Conservation (phyloP, 2,329 filamentous ascomycete species). For the Neobulgaria alba region DNA sequence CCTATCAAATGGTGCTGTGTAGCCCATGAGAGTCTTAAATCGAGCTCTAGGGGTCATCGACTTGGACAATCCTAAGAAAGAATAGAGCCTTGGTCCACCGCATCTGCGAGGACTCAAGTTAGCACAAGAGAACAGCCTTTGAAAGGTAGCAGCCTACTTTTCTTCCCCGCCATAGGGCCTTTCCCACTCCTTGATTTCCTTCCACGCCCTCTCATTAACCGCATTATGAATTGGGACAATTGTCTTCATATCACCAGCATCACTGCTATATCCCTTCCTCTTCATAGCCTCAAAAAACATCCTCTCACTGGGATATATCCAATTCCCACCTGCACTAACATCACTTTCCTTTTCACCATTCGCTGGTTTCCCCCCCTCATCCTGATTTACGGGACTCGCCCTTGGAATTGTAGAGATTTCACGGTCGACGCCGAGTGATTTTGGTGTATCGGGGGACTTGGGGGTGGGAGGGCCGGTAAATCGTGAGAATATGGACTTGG, state of each 20-base stretch:
- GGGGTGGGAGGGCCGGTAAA: slow-evolving; percentile 13
- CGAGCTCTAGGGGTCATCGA: slow-evolving; percentile 74
- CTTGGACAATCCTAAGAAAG: slow-evolving; percentile 66
- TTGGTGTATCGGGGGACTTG: slow-evolving; percentile 2
- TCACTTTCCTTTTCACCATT: slow-evolving; percentile 74
- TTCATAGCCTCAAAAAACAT: slow-evolving; percentile 98
- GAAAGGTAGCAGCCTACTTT: slow-evolving; percentile 35
- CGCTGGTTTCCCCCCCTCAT: slow-evolving; percentile 41
- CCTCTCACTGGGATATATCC: slow-evolving; percentile 93
- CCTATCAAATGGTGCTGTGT: slow-evolving; percentile 83
- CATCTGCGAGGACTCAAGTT: too few species aligned
- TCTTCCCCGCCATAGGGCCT: slow-evolving; percentile 51
- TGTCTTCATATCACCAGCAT: slow-evolving; percentile 70
- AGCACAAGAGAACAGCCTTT: neutral
- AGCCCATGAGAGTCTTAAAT: slow-evolving; percentile 77
- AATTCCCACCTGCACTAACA: slow-evolving; percentile 67
- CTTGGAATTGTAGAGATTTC: slow-evolving; percentile 75
- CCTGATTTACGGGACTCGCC: slow-evolving; percentile 35
- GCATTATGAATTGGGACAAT: slow-evolving; percentile 98
- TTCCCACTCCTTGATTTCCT: slow-evolving; percentile 87
- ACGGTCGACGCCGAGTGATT: slow-evolving; percentile 53
- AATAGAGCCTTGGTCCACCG: slow-evolving; percentile 72
- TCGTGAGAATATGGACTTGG: slow-evolving; percentile 16
- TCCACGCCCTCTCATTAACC: slow-evolving; percentile 94
- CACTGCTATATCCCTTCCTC: slow-evolving; percentile 72